Base-by-base conservation (phyloP, 2,329 filamentous ascomycete genomes). In the Metarhizium album region DNA sequence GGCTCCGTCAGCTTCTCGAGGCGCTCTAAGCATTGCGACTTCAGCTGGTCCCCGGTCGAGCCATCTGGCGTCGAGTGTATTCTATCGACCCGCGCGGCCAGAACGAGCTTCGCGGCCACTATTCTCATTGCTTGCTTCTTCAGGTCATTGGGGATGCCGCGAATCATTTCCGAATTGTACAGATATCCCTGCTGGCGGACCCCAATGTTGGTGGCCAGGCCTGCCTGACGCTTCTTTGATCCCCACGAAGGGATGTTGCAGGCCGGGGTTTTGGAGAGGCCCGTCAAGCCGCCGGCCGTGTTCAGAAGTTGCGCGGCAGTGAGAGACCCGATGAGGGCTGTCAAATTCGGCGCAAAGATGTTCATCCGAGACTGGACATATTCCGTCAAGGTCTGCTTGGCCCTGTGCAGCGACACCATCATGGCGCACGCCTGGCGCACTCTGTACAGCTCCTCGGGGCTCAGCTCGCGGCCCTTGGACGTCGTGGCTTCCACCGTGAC, bases 361-460 rank as follows among this genome's bases (percentile, higher is more conserved):
- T 86, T 93, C 88, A 98, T 97, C 54, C 93, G 87, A 35, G 91
- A 96, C 69, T 96, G 88, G 16, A 98, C 93, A 62, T 95, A 98
- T 64, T 93, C 86, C 2, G 88, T 95, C 50, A 98, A 76, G 1
- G 83, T 86, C 54, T 80, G 84, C 68, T 96, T 96, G 27, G 91
- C 90, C 57, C 78, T 83, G 65, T 97, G 89, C 9, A 98, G 81
- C 37, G 83, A 79, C n/a, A 97, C 75, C 9, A 88, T 85, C 81
- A 94, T 93, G 56, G 90, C 82, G 68, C 90, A 96, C 8, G 90
- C 91, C 48, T 79, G 76, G 27, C 85, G 71, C 20, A 96, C 84
- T 24, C 80, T 76, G 47, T 83, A 75, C 5, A 97, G 75, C 65
- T 95, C 89, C 4, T 80, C 73, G n/a, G 82, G 74, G 3, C 78